Evolutionary conservation across 148 eudicot species (phyloP), one percentile per base, ranked within the genome.

Genomic region (Chenopodium album): DNA sequence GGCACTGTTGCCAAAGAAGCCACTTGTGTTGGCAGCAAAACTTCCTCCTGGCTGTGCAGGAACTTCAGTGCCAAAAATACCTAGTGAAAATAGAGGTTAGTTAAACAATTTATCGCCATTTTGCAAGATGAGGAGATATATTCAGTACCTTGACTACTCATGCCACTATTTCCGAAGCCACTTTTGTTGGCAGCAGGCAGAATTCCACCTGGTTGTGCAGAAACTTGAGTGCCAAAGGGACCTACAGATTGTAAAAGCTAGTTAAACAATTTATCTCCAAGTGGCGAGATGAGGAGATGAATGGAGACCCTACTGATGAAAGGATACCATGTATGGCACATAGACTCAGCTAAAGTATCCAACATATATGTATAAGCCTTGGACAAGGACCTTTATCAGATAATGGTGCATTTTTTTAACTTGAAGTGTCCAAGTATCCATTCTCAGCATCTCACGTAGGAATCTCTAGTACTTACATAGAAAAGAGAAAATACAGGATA

Each of bases 51-150:
- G 76, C 81, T 82, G 89, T 29, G 66, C 47, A 76, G 87, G 85
- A 71, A 71, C 62, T 85, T 90, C 92, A 78, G 83, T 83, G 65
- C 91, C 92, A 84, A 86, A 75, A 32, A 80, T 26, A 85, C 87
- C 93, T 91, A 73, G 11, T 80, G 44, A 83, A 69, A 54, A 9
- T 26, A 66, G 37, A 50, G n/a, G 46, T 64, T 82, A 68, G 75
- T 76, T 29, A 47, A 20, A 44, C 29, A n/a, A 37, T 7, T 37
- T 46, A 72, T 22, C 28, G 10, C 54, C 56, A 72, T 22, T 4
- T 72, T 72, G 29, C 16, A 1, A 72, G 75, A 72, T 20, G 17
- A 22, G 9, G 46, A 56, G 52, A 48, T 48, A 12, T 48, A 48
- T 48, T 12, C 4, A 13, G 78, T 82, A 64, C 79, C 80, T 66